Evolutionary conservation across 805 yeast species (phyloP), one percentile per base, ranked within the genome.

Genomic region (Starmerella stigmatis): DNA sequence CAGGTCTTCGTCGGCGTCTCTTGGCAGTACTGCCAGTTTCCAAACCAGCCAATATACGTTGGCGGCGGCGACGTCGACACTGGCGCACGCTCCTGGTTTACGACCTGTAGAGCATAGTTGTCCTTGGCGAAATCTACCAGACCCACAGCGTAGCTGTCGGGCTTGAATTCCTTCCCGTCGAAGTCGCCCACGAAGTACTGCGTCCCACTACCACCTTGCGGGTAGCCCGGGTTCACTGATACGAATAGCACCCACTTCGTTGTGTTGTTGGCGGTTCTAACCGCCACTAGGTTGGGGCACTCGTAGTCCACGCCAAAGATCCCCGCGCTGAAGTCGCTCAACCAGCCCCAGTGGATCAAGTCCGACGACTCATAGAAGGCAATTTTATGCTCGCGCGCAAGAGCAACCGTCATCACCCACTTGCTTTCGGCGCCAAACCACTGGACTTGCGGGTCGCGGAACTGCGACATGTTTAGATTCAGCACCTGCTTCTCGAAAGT

Each of bases 201-300:
- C 22, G 64, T 65, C 19, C 59, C 59, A 4, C 69, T 64, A 12
- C 70, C 71, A 23, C 70, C 71, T 9, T 52, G 44, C 11, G 70
- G 70, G 29, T 64, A 56, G 13, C 71, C 71, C n/a, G 72, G 71
- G 51, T 67, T 67, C 45, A 67, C 59, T 19, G 70, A 64, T 9
- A 67, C 28, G 41, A 64, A 54, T 60, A 68, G 46, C 11, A 67
- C 67, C 70, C 70, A 67, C 43, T 60, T 61, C 12, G 43, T 38
- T 23, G 50, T 41, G 2, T 50, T 41, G 2, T 50, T 57, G 30
- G 54, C 55, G 41, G 60, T 48, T 8, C 63, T 64, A 9, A 65
- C 53, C 34, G 61, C 58, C 15, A 60, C 58, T 40, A 68, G 47
- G 28, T 67, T 66, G 1, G 71, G 71, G 47, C 71, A 67, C 51